These are phyloP conservation scores for Collybia nuda DNA, from an alignment of 768 basidiomycete species.

Conservation along the genomic window DNA sequence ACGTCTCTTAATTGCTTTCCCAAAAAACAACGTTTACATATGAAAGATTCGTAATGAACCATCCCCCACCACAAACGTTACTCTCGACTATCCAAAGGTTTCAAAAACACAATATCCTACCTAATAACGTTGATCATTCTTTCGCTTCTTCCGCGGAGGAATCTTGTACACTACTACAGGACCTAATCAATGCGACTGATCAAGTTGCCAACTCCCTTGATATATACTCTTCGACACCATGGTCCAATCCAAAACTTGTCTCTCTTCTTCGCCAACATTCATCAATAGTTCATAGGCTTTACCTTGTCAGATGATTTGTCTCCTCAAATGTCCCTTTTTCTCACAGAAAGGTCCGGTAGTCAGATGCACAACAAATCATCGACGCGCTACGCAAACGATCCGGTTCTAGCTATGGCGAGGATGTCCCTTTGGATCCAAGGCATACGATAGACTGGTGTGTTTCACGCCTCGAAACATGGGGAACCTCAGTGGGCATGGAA, in stretches of 20 bases:
- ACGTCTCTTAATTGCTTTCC: too few species aligned
- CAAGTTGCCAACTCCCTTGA: slow-evolving; percentile 56
- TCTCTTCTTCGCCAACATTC: slow-evolving; percentile 69
- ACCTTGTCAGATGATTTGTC: slow-evolving; percentile 41
- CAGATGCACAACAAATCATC: slow-evolving; percentile 51
- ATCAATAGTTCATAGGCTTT: slow-evolving; percentile 47
- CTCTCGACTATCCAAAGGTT: slow-evolving; percentile 44
- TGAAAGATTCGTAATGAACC: slow-evolving; percentile 9
- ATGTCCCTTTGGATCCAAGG: slow-evolving; percentile 51
- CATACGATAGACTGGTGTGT: slow-evolving; percentile 57
- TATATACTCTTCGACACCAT: slow-evolving; percentile 45
- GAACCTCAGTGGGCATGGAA: slow-evolving; percentile 68
- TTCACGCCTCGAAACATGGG: slow-evolving; percentile 60
- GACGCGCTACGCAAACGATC: slow-evolving; percentile 45
- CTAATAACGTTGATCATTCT: slow-evolving; percentile 38
- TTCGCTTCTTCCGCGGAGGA: slow-evolving; percentile 43
- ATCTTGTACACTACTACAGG: slow-evolving; percentile 43
- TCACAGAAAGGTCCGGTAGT: slow-evolving; percentile 33
- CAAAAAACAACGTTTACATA: too few species aligned
- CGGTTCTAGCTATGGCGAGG: slow-evolving; percentile 58
- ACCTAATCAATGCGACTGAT: slow-evolving; percentile 49
- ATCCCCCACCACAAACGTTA: slow-evolving; percentile 29
- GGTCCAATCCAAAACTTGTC: slow-evolving; percentile 65
- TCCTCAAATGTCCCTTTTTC: slow-evolving; percentile 4
- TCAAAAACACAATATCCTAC: slow-evolving; percentile 34